phyloP scores from a whole-genome alignment of 768 basidiomycete species.

The Gymnopilus junonius region DNA sequence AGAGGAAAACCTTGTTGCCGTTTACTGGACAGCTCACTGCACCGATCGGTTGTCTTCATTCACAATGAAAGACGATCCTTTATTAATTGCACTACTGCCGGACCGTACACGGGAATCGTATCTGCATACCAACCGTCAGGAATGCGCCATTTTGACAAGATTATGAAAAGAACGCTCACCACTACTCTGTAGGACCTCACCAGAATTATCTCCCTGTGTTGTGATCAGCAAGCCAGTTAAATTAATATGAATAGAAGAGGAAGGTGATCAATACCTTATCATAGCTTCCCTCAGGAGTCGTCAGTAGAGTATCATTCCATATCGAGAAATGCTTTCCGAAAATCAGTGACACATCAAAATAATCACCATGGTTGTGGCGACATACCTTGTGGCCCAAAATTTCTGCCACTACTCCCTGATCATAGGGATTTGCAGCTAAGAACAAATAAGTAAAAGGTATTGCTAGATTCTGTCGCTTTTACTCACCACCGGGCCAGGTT shows the following conservation, averaged over 20 bases:
- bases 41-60: not conserved
- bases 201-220: not conserved
- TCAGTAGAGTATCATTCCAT: conserved; percentile 18
- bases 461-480: not conserved
- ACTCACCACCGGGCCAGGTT: conserved; percentile 59
- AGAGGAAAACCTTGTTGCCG: not conserved
- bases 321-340: conserved; percentile 15
- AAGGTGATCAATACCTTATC: conserved; percentile 6
- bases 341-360: not conserved
- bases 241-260: not conserved
- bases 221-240: not conserved
- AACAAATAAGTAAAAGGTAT: not conserved
- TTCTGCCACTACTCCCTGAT: conserved; percentile 42
- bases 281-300: conserved; percentile 9
- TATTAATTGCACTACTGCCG: conserved; percentile 57
- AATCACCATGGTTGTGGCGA: not conserved
- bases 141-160: not conserved
- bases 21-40: not conserved
- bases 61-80: conserved; percentile 49
- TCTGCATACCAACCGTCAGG: conserved; percentile 9
- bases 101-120: conserved; percentile 63
- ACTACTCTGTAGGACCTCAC: conserved; percentile 3
- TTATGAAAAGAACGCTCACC: not conserved
- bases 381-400: conserved; percentile 42
- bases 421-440: conserved; percentile 19